Percentiles rank a stretch among this genome's conserved stretches.
Evolutionary conservation across 192 early-diverging fungal species (phyloP).

Genomic region (Globomyces pollinis-pini): DNA sequence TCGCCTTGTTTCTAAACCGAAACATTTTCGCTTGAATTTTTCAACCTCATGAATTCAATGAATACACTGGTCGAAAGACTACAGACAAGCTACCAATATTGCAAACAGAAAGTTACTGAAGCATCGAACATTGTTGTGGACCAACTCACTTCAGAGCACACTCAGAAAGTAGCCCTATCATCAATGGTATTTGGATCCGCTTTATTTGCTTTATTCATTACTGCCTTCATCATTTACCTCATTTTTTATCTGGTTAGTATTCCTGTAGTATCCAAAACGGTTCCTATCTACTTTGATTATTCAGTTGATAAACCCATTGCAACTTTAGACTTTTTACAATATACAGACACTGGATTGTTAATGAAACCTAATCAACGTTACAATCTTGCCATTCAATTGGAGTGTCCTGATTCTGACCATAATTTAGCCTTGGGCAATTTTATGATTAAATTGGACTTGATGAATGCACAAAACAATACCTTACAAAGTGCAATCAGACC

Average conservation of each 20-base stretch:
- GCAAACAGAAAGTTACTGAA: not conserved
- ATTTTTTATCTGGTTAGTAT: conserved; percentile 3
- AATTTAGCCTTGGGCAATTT: conserved; percentile 55
- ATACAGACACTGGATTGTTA: not conserved
- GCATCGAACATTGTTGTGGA: not conserved
- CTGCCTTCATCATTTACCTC: conserved; percentile 3
- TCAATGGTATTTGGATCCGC: conserved; percentile 3
- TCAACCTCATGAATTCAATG: too few relatives aligned
- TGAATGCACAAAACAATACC: conserved; percentile 21
- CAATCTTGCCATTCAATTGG: conserved; percentile 45
- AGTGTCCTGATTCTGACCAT: conserved; percentile 48
- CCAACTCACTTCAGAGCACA: conserved; percentile 2
- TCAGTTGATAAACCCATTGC: not conserved
- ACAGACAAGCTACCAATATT: too few relatives aligned
- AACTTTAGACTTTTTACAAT: not conserved
- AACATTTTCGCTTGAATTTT: too few relatives aligned
- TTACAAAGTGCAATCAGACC: conserved; percentile 35
- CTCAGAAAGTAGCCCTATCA: conserved; percentile 6
- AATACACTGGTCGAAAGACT: too few relatives aligned
- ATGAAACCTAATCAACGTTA: conserved; percentile 50
- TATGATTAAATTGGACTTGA: conserved; percentile 56
- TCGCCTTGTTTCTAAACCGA: too few relatives aligned
- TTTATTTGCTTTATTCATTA: not conserved
- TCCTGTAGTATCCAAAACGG: not conserved
- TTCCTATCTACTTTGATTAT: conserved; percentile 11